Base-by-base conservation (phyloP, 345 rosid species). In the Arabidopsis arenosa region DNA sequence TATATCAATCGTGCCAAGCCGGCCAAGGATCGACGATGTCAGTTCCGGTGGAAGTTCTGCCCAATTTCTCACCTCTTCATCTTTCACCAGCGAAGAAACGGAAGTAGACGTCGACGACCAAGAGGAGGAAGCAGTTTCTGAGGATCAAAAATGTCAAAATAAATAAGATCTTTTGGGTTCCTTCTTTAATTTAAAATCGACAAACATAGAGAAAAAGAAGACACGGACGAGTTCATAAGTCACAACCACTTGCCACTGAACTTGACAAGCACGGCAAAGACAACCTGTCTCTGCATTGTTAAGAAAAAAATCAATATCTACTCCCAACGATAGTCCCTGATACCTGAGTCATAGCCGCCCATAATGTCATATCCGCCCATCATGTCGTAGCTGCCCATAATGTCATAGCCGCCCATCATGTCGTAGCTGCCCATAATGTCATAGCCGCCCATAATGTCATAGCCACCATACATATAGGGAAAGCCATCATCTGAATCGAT, bases 31-130 rank as follows among this genome's bases (percentile, higher is more conserved):
- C 43, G 84, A 53, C 5, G 81, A 74, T 18, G 69, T 49, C 55
- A 91, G 13, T 12, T 87, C 94, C 14, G 61, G 58, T 1, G 91
- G 89, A 37, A 89, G 90, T 47, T 81, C 87, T 75, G 63, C 55
- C 90, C 92, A 89, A 74, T 83, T 55, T 47, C 57, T 48, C 1
- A 4, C 5, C 30, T 23, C 43, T 23, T 14, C 66, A 1, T 54
- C 2, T 6, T 33, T 40, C 57, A 61, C 51, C 44, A 51, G 13
- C 5, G 56, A 9, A 21, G 32, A 21, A 21, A 52, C 56, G 7
- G 32, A 51, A 21, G 56, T 21, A 11, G 32, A 32, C 40, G 43
- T 39, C 6, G 30, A 18, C 4, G 14, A 53, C 18, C 57, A 45
- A 9, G 66, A 52, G 26, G 15, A 55, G 15, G 55, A 51, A 51